Percentiles rank a stretch among this genome's conserved stretches.
phyloP scores from a whole-genome alignment of 2,329 filamentous ascomycete species.

The Xylariaceae sp. region DNA sequence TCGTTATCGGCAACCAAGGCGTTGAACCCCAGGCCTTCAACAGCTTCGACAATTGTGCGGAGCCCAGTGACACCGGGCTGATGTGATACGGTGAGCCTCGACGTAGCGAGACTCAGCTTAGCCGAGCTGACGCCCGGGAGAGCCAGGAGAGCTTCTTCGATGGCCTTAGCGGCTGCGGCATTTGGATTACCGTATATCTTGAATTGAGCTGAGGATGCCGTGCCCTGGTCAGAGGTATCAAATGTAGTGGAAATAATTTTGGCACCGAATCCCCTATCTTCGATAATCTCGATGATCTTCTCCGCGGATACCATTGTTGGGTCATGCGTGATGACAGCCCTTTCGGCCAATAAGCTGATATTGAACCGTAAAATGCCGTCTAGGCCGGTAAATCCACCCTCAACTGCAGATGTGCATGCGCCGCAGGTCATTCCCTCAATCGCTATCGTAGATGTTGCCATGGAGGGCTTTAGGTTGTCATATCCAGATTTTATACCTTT shows the following conservation, averaged over 20 bases:
- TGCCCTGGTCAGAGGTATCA: conserved; percentile 60
- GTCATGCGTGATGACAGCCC: conserved; percentile 87
- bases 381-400: conserved; percentile 77
- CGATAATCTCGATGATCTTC: conserved; percentile 81
- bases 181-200: conserved; percentile 83
- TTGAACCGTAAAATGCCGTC: conserved; percentile 88
- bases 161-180: conserved; percentile 69
- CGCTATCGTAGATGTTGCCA: conserved; percentile 79
- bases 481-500: conserved; percentile 40
- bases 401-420: conserved; percentile 90
- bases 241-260: conserved; percentile 77
- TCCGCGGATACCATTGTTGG: conserved; percentile 71
- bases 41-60: conserved; percentile 77
- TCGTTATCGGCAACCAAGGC: conserved; percentile 88
- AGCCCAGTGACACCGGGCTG: conserved; percentile 76
- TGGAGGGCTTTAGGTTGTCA: conserved; percentile 45
- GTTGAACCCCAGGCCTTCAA: conserved; percentile 86
- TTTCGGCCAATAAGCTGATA: conserved; percentile 90
- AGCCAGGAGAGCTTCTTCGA: conserved; percentile 71
- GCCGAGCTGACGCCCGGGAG: conserved; percentile 77
- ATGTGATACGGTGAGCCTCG: conserved; percentile 76
- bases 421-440: conserved; percentile 98
- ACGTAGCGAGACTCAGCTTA: conserved; percentile 74
- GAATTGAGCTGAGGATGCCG: conserved; percentile 71
- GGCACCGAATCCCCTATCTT: conserved; percentile 89